A percentile compares a stretch with the other conserved stretches of the same genome.
phyloP scores from a whole-genome alignment of 2,329 filamentous ascomycete species.

The Pseudomassariella vexata region DNA sequence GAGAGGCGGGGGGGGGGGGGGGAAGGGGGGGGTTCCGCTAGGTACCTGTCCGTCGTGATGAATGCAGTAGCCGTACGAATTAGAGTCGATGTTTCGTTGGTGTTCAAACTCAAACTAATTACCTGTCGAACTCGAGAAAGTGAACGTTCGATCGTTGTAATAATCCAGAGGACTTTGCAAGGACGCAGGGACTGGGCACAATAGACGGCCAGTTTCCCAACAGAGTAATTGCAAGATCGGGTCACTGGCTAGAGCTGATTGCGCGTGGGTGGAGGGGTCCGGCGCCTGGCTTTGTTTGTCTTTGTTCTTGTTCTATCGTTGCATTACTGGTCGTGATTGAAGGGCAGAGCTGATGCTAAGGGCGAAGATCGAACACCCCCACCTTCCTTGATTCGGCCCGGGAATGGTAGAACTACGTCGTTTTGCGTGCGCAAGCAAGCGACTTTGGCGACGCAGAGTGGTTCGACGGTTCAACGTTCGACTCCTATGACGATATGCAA shows the following conservation, averaged over 20 bases:
- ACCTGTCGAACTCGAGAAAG: neutral
- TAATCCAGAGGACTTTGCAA: neutral
- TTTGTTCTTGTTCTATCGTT: too few relatives aligned
- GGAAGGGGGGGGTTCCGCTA: neutral
- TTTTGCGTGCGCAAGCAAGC: slow-evolving; percentile 1
- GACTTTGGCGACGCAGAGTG: neutral
- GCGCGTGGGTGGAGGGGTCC: neutral
- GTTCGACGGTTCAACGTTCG: neutral
- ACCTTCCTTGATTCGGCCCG: neutral
- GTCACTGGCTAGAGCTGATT: neutral
- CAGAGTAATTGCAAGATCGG: neutral
- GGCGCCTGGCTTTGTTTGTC: neutral
- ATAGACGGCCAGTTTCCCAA: slow-evolving; percentile 2
- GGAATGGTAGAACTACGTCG: too few relatives aligned
- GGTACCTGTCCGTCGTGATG: too few relatives aligned
- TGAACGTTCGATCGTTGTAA: neutral
- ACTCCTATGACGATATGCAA: neutral
- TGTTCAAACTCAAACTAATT: neutral
- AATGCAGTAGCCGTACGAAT: too few relatives aligned
- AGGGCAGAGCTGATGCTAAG: neutral
- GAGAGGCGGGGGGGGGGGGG: slow-evolving; percentile 1
- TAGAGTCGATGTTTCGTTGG: neutral
- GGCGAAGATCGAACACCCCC: too few relatives aligned
- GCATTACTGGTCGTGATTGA: too few relatives aligned
- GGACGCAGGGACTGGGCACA: neutral